Base-by-base conservation (phyloP, 1,284 basidiomycete species). In the Cutaneotrichosporon spelunceum region DNA sequence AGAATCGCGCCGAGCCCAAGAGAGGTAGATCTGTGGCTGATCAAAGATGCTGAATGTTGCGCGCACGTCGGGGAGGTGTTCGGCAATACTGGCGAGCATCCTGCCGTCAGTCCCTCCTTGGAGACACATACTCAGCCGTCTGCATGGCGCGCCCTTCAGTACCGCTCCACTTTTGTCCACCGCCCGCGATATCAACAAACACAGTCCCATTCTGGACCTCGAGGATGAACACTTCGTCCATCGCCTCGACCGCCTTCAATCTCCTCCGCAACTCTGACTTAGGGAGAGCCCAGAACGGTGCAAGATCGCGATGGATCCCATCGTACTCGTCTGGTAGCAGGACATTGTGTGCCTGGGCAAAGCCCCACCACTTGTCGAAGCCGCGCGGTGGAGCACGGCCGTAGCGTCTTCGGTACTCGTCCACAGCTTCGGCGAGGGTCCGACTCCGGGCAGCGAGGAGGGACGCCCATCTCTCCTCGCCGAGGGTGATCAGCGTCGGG, bases 251-350 rank as follows among this genome's bases (percentile, higher is more conserved):
- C 80, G 89, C 83, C 14, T 79, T 70, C 10, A 88, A 85, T 45
- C 91, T 79, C 63, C 84, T 79, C 64, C 86, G 82, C 65, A 96
- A 73, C 72, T 93, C 90, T 53, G 80, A 80, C 0, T 88, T 87
- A 4, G 85, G 82, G 33, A 96, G 70, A 1, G 82, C 79, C 83
- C 88, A 89, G 74, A 93, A 96, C 2, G 91, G 91, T 23, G 82
- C 84, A 57, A 97, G 78, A 74, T 96, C 93, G 56, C 85, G 81
- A 63, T 86, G 80, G 47, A 96, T 83, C 24, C 85, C 82, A 71
- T 96, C 90, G 70, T 91, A 97, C 73, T 96, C 93, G 78, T 97
- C 93, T 2, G 91, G 83, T 77, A 97, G 84, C 64, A 87, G 85
- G 61, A 92, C 85, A 24, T 85, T 80, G 72, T 89, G 83, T 52